phyloP scores from a whole-genome alignment of 345 rosid genomes.

The Hibiscus trionum region DNA sequence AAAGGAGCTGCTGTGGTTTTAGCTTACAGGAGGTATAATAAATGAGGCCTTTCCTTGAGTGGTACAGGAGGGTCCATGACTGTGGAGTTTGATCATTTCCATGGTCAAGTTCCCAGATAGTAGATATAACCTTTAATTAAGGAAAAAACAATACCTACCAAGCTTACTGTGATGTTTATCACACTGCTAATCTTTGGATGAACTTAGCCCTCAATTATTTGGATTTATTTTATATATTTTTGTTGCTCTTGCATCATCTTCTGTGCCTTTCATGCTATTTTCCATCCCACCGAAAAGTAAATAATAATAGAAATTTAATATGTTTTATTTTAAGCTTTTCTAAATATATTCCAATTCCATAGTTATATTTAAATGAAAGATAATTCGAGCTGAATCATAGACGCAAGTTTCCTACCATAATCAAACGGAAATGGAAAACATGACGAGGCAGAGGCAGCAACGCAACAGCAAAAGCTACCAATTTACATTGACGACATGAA shows the following conservation, averaged over 20 bases:
- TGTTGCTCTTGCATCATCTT: background rate
- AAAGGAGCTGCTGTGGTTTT: background rate
- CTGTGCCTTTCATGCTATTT: background rate
- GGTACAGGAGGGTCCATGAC: too few species aligned
- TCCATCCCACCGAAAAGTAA: background rate
- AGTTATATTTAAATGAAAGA: too few species aligned
- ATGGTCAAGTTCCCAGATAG: too few species aligned
- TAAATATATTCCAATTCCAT: too few species aligned
- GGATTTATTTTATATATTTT: background rate
- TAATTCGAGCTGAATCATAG: too few species aligned
- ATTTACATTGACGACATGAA: background rate
- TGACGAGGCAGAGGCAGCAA: background rate
- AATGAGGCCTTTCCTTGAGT: too few species aligned
- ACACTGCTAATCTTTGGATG: background rate
- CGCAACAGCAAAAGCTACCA: background rate
- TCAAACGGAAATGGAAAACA: background rate
- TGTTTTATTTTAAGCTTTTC: too few species aligned
- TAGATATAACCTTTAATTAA: background rate
- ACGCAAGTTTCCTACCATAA: background rate
- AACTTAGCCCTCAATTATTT: constrained; percentile 15
- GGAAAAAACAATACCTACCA: background rate
- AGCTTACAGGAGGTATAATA: too few species aligned
- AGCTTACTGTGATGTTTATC: background rate
- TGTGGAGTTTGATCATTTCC: too few species aligned
- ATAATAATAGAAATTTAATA: background rate